A percentile compares a stretch with the other conserved stretches of the same genome.
Evolutionary conservation across 495 filamentous ascomycete species (phyloP).

Genomic region (Amphirosellinia nigrospora): DNA sequence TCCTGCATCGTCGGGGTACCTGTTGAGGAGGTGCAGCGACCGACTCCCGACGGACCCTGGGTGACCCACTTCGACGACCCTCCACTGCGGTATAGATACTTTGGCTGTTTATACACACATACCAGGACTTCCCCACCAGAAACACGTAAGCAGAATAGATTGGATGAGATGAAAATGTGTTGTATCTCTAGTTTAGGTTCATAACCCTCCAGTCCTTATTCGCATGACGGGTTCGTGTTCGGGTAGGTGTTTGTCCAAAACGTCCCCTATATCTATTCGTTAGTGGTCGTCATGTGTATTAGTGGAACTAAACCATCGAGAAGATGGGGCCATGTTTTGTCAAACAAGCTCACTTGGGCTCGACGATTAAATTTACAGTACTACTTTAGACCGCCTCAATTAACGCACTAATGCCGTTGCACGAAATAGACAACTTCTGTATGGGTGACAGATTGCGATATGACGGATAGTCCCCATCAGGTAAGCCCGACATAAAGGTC

Average conservation of each 20-base stretch:
- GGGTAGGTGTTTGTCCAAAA: not conserved
- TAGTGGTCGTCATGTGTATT: not conserved
- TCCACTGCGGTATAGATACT: not conserved
- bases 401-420: conserved; percentile 3
- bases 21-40: conserved; percentile 13
- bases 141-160: conserved; percentile 29
- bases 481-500: conserved; percentile 24
- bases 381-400: not conserved
- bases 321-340: not conserved
- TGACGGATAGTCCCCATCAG: conserved; percentile 19
- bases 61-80: conserved; percentile 4
- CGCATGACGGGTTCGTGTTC: conserved; percentile 8
- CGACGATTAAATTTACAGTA: not conserved
- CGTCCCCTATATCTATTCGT: not conserved
- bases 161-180: conserved; percentile 13
- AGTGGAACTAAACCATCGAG: not conserved
- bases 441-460: conserved; percentile 1
- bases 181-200: conserved; percentile 7
- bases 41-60: conserved; percentile 23
- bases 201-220: not conserved
- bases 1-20: not conserved
- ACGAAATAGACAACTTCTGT: not conserved
- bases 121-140: conserved; percentile 16
- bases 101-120: not conserved
- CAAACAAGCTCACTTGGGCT: conserved; percentile 14